Percentiles rank a stretch among this genome's conserved stretches.
phyloP scores from a whole-genome alignment of 2,329 filamentous ascomycete genomes.

The Pseudonectria foliicola region DNA sequence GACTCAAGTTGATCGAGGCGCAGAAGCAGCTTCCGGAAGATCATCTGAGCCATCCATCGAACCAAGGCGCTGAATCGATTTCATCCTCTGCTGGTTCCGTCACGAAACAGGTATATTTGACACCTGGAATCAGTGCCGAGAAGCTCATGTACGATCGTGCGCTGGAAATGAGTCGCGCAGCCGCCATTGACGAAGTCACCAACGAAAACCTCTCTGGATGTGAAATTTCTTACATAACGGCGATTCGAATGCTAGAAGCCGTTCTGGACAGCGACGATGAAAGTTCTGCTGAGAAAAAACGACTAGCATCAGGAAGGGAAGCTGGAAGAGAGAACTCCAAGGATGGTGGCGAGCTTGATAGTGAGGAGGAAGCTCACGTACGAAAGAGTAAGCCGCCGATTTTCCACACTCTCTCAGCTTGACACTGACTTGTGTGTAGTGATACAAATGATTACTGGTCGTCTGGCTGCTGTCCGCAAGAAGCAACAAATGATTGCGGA shows the following conservation, averaged over 20 bases:
- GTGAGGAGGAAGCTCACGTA: slow-evolving; percentile 66
- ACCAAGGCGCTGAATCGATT: slow-evolving; percentile 56
- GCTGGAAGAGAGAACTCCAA: slow-evolving; percentile 30
- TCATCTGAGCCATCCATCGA: slow-evolving; percentile 79
- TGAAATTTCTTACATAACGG: slow-evolving; percentile 87
- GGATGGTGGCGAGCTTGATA: slow-evolving; percentile 47
- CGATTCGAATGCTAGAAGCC: slow-evolving; percentile 90
- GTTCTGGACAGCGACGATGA: slow-evolving; percentile 79
- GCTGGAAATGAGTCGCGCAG: slow-evolving; percentile 89
- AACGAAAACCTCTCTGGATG: slow-evolving; percentile 82
- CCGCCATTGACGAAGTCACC: slow-evolving; percentile 92
- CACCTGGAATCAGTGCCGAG: slow-evolving; percentile 85
- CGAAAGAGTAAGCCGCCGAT: slow-evolving; percentile 58
- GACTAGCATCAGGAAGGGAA: slow-evolving; percentile 32
- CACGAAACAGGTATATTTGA: slow-evolving; percentile 74
- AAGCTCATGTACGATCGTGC: slow-evolving; percentile 98
- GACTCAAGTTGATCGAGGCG: slow-evolving; percentile 76
- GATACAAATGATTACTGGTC: slow-evolving; percentile 55
- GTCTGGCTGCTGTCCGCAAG: slow-evolving; percentile 49
- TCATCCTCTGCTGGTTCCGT: slow-evolving; percentile 54
- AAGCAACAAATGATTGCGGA: slow-evolving; percentile 56
- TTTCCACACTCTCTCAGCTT: neutral
- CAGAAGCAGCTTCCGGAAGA: slow-evolving; percentile 77
- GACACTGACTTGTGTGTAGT: slow-evolving; percentile 35
- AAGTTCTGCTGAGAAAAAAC: slow-evolving; percentile 23